Percentiles rank a stretch among this genome's conserved stretches.
These are phyloP conservation scores for Huntiella omanensis DNA, from an alignment of 2,329 filamentous ascomycete genomes.

Conservation along the genomic window DNA sequence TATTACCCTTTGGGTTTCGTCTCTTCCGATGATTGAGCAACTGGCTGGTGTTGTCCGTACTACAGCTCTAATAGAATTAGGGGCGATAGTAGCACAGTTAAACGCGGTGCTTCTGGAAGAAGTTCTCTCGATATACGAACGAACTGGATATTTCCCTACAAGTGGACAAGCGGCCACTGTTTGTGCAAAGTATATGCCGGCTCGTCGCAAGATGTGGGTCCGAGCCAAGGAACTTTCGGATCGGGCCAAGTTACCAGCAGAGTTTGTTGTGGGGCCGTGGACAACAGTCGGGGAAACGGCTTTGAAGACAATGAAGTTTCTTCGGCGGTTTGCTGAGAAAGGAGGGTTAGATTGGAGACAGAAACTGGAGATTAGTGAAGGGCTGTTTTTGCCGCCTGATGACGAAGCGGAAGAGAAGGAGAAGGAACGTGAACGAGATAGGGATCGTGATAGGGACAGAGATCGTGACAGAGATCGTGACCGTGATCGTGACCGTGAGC, in stretches of 20 bases:
- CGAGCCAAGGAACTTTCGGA: conserved; percentile 17
- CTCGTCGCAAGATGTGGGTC: conserved; percentile 7
- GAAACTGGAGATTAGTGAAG: conserved; percentile 21
- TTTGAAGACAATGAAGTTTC: conserved; percentile 20
- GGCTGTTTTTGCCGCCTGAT: background rate
- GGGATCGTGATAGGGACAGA: background rate
- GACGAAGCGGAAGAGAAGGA: background rate
- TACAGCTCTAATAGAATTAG: conserved; percentile 5
- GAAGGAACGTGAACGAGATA: background rate
- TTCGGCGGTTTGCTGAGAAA: conserved; percentile 25
- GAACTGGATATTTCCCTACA: conserved; percentile 1
- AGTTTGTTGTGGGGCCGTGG: conserved; percentile 22
- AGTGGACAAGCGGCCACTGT: too few species aligned
- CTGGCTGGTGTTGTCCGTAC: conserved; percentile 20
- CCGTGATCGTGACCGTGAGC: background rate
- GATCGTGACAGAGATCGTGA: background rate
- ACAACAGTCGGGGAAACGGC: conserved; percentile 26
- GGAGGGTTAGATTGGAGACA: conserved; percentile 29
- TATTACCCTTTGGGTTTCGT: conserved; percentile 22
- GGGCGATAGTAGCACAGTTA: conserved; percentile 25
- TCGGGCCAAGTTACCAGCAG: background rate
- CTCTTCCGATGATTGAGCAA: conserved; percentile 26
- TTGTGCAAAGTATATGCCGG: too few species aligned
- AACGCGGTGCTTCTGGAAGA: conserved; percentile 27
- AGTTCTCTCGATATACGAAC: conserved; percentile 21